phyloP scores from a whole-genome alignment of 495 filamentous ascomycete genomes.

The Durotheca rogersii region DNA sequence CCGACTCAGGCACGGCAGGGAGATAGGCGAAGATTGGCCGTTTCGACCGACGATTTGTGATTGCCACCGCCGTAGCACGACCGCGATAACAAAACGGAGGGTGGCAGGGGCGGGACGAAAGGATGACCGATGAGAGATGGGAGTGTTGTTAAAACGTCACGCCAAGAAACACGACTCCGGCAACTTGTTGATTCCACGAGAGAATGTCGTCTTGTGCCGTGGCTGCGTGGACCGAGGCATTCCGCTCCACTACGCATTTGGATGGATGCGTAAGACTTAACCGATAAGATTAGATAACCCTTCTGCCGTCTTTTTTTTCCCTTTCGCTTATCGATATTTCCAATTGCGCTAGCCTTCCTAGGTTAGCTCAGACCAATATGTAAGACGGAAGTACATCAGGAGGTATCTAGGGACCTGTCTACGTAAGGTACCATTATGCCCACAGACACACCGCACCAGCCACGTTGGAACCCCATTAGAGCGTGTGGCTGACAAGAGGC shows the following conservation, averaged over 20 bases:
- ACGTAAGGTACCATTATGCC: slow-evolving; percentile 19
- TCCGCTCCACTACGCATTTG: slow-evolving; percentile 1
- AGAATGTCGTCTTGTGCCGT: slow-evolving; percentile 12
- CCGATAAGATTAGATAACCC: too few species aligned
- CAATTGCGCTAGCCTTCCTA: background rate
- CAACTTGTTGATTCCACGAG: background rate
- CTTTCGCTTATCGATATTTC: too few species aligned
- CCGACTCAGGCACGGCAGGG: too few species aligned
- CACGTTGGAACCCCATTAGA: too few species aligned
- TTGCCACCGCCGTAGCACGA: too few species aligned
- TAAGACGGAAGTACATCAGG: slow-evolving; percentile 1
- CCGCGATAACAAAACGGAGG: too few species aligned
- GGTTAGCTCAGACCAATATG: background rate
- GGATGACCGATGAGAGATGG: too few species aligned
- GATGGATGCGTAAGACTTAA: background rate
- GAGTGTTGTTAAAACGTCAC: slow-evolving; percentile 19
- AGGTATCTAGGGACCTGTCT: background rate
- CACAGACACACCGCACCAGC: too few species aligned
- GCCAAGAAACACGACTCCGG: slow-evolving; percentile 10
- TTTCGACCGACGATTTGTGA: too few species aligned
- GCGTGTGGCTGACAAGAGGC: slow-evolving; percentile 29
- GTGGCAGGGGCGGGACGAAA: too few species aligned
- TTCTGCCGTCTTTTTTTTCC: too few species aligned
- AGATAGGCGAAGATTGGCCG: too few species aligned
- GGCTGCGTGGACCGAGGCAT: slow-evolving; percentile 37